These are phyloP conservation scores for Phoenix roebelenii DNA, from an alignment of 176 grass and related monocot genomes.

Conservation along the genomic window DNA sequence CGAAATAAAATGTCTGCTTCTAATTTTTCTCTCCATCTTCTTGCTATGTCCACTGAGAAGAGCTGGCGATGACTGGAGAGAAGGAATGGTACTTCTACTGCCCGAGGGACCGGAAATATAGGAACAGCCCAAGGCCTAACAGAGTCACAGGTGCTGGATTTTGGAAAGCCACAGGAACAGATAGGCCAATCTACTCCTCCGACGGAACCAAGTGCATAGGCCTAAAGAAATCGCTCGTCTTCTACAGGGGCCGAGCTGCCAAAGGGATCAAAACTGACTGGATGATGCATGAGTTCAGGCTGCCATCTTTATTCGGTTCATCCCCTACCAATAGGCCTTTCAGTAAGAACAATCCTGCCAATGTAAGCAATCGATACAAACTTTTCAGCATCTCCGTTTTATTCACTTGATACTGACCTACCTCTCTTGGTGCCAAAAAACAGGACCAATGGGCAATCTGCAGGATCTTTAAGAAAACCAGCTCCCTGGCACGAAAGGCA, in stretches of 20 bases:
- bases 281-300: conserved; percentile 16
- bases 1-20: no score
- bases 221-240: conserved; percentile 15
- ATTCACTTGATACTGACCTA: no score
- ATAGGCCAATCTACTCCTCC: neutral
- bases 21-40: no score
- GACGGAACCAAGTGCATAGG: neutral
- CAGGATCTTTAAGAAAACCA: conserved; percentile 7
- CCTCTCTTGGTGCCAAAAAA: no score
- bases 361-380: no score
- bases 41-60: neutral
- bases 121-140: conserved; percentile 12
- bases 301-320: neutral
- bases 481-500: neutral
- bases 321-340: no score
- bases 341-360: no score
- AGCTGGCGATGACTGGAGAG: neutral
- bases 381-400: no score
- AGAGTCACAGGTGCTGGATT: conserved; percentile 1
- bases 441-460: conserved; percentile 3
- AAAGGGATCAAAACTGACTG: conserved; percentile 17
- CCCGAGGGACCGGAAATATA: conserved; percentile 1
- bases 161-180: conserved; percentile 11
- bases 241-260: conserved; percentile 4
- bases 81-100: conserved; percentile 18